Evolutionary conservation across 2,329 filamentous ascomycete species (phyloP).

Genomic region (Ophiostoma perfectum): DNA sequence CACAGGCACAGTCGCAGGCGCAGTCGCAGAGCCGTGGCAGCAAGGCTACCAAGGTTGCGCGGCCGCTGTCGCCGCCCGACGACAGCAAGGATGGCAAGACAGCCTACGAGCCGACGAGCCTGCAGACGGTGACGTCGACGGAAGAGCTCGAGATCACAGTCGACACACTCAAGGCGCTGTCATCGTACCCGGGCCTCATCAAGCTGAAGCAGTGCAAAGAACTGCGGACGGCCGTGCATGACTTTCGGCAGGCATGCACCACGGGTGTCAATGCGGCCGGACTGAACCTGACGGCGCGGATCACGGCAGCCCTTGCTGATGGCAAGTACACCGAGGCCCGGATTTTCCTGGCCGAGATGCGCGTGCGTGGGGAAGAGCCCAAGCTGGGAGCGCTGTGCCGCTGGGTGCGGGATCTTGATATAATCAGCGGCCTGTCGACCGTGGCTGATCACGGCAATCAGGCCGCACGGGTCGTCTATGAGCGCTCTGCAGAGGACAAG

Average conservation of each 20-base stretch:
- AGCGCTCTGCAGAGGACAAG: constrained; percentile 43
- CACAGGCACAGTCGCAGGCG: not conserved
- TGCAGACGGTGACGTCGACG: constrained; percentile 51
- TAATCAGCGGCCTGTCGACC: constrained; percentile 60
- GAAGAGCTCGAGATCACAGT: constrained; percentile 64
- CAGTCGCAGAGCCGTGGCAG: not conserved
- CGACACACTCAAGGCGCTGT: constrained; percentile 56
- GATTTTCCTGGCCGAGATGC: constrained; percentile 64
- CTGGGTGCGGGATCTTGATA: constrained; percentile 67
- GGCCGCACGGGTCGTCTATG: constrained; percentile 24
- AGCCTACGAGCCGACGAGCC: constrained; percentile 34
- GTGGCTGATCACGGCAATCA: constrained; percentile 28
- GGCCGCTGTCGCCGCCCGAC: constrained; percentile 7
- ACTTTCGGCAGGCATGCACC: constrained; percentile 63
- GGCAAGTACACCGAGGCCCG: constrained; percentile 60
- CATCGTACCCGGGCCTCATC: constrained; percentile 56
- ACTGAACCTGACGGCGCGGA: constrained; percentile 60
- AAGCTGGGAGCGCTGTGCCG: constrained; percentile 64
- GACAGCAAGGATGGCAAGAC: not conserved
- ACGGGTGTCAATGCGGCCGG: constrained; percentile 57
- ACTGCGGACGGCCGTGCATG: constrained; percentile 60
- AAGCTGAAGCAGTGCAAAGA: constrained; percentile 65
- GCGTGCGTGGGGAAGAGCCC: constrained; percentile 58
- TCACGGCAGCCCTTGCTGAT: constrained; percentile 61
- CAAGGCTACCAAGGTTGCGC: not conserved